phyloP scores from a whole-genome alignment of 2,329 filamentous ascomycete species.

The Colletotrichum sp. region DNA sequence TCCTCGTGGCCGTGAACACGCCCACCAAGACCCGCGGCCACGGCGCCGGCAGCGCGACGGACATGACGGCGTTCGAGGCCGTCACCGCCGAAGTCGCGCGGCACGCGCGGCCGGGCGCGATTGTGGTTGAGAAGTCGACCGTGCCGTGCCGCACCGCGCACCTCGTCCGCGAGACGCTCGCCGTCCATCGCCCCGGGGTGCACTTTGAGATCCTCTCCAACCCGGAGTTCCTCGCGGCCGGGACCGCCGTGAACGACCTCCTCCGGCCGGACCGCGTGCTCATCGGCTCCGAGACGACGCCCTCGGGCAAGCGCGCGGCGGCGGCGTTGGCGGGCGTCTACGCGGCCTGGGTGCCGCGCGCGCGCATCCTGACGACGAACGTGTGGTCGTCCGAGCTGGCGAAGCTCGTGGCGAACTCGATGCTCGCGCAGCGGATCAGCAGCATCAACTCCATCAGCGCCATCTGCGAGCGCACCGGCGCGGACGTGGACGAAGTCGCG shows the following conservation, averaged over 20 bases:
- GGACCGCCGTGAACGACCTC: constrained; percentile 75
- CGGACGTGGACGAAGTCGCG: constrained; percentile 75
- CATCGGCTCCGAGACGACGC: constrained; percentile 71
- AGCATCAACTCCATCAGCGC: constrained; percentile 83
- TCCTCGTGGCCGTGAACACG: constrained; percentile 80
- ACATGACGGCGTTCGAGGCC: constrained; percentile 75
- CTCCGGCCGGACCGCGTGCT: constrained; percentile 74
- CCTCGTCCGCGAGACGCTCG: constrained; percentile 69
- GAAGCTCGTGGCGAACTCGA: constrained; percentile 80
- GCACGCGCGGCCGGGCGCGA: constrained; percentile 69
- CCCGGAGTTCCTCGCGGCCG: constrained; percentile 81
- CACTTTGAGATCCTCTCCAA: constrained; percentile 81
- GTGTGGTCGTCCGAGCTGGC: constrained; percentile 80
- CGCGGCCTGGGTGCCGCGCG: constrained; percentile 70
- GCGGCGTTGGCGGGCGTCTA: constrained; percentile 70
- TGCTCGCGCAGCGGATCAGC: constrained; percentile 81
- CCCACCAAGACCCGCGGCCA: constrained; percentile 75
- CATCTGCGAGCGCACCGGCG: constrained; percentile 77
- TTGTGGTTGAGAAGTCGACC: constrained; percentile 83
- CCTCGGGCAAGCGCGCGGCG: constrained; percentile 66
- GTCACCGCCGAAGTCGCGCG: constrained; percentile 71
- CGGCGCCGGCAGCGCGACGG: constrained; percentile 73
- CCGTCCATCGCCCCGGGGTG: constrained; percentile 64
- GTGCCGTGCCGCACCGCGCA: constrained; percentile 79
- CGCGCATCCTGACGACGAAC: constrained; percentile 74